Evolutionary conservation across 2,329 filamentous ascomycete genomes (phyloP).

Genomic region (Aureobasidium leucospermi): DNA sequence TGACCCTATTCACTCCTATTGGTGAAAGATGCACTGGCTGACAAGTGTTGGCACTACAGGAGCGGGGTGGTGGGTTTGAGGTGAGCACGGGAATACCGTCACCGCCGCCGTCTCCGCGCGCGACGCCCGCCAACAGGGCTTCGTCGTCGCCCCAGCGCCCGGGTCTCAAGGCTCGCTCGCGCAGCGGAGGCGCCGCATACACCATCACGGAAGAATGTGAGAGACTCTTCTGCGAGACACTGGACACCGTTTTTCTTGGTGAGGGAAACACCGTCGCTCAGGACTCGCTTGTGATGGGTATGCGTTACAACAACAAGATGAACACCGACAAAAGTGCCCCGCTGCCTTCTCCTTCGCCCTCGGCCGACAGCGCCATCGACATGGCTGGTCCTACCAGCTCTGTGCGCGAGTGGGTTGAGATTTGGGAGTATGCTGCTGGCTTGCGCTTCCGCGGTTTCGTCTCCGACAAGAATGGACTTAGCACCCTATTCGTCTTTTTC

Average conservation of each 20-base stretch:
- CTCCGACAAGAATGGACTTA: slow-evolving; percentile 60
- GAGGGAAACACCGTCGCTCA: slow-evolving; percentile 71
- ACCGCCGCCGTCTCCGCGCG: slow-evolving; percentile 73
- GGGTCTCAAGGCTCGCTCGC: slow-evolving; percentile 23
- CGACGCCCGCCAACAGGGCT: slow-evolving; percentile 12
- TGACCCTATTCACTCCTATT: neutral
- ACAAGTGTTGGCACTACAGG: slow-evolving; percentile 36
- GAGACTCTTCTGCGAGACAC: slow-evolving; percentile 98
- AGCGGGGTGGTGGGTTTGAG: slow-evolving; percentile 94
- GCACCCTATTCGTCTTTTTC: slow-evolving; percentile 82
- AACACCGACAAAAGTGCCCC: slow-evolving; percentile 20
- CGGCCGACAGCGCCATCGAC: slow-evolving; percentile 24
- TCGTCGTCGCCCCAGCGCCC: slow-evolving; percentile 20
- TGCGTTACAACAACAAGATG: slow-evolving; percentile 38
- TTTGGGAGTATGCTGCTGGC: slow-evolving; percentile 80
- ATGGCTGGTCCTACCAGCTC: slow-evolving; percentile 17
- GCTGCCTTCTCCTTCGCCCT: slow-evolving; percentile 30
- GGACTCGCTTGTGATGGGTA: slow-evolving; percentile 84
- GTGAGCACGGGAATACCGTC: slow-evolving; percentile 80
- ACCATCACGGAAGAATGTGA: slow-evolving; percentile 99
- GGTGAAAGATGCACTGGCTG: too few relatives aligned
- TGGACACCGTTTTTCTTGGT: slow-evolving; percentile 91
- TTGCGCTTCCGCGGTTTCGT: slow-evolving; percentile 83
- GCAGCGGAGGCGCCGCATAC: slow-evolving; percentile 83
- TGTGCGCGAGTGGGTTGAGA: slow-evolving; percentile 62